Base-by-base conservation (phyloP, 305 asterid genomes). In the Solanum chacoense region DNA sequence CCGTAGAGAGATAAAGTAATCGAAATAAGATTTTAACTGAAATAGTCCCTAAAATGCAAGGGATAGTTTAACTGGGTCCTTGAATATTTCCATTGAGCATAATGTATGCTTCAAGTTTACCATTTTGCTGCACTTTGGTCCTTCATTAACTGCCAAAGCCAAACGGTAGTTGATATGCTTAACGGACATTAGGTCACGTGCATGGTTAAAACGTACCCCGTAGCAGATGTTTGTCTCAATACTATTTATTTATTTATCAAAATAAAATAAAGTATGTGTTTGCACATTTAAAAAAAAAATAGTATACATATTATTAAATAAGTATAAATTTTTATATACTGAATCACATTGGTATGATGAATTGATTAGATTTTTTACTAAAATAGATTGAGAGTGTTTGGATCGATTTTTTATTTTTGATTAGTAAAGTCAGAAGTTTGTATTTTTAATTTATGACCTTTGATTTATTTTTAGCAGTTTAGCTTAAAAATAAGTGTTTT, bases 1-100 rank as follows among this genome's bases (percentile, higher is more conserved):
- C 59, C 59, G 28, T 35, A 72, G 45, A 55, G 81, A 74, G 87
- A 87, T 73, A 87, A 87, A 87, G 89, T 59, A 78, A 87, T 74
- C 85, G 85, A 87, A 79, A 84, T 84, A 13, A 32, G 42, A 11
- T 50, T 84, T 55, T 50, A 31, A 11, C 31, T 10, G 73, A 22
- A 84, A 84, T 9, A 31, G 13, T 50, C 87, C 87, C 72, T 59
- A 29, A 50, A 20, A 0, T 55, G 11, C 11, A 31, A 50, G 26
- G 31, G 0, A 20, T 50, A 31, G 87, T 55, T 83, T 31, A 22
- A 50, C 31, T 31, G 67, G 32, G 74, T 84, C 87, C 87, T 50
- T 11, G 10, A 50, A 7, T 32, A 20, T 31, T 63, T 31, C 12
- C 22, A 55, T 11, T 20, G 32, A 3, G 45, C 42, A 32, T 7